Base-by-base conservation (phyloP, 805 yeast genomes). In the Starmerella ratchasimensis region DNA sequence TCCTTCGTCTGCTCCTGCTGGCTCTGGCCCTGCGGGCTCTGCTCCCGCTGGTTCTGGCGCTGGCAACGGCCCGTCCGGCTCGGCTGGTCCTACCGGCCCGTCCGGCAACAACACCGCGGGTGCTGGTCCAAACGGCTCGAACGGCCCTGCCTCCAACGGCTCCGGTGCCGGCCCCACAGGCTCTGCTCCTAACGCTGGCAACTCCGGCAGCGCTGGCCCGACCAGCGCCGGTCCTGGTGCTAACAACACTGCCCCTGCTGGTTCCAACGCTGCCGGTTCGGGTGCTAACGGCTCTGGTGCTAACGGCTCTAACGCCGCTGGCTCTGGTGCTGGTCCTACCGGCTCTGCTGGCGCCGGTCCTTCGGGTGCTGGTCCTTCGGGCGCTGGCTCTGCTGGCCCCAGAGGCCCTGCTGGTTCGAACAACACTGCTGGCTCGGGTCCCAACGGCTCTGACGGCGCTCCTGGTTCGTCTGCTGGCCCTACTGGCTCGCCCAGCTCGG, bases 401-500 rank as follows among this genome's bases (percentile, higher is more conserved):
- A 11, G 9, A 7, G 7, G 10, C 6, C 5, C 28, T 27, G 5
- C 34, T 16, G 15, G 10, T 4, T 15, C 29, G 16, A 27, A 33
- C 10, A 10, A 8, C 24, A 8, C 24, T 7, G 10, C 10, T 10
- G 7, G 10, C 10, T 7, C 24, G 7, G 7, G 10, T 7, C 7
- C 24, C 10, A 22, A 10, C 24, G 7, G 10, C n/a, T 25, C n/a
- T 5, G 9, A 13, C 7, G n/a, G 28, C 14, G 7, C n/a, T n/a
- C n/a, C n/a, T n/a, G n/a, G n/a, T 3, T 35, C 38, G 9, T 35
- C 4, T 22, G 22, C 33, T 14, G 38, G 36, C 3, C 18, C 36
- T 2, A 40, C 43, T 5, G 31, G 36, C 2, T 41, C 43, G 6
- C 40, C 36, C 16, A n/a, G 41, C n/a, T 13, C 16, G 13, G 21